Base-by-base conservation (phyloP, 2,329 filamentous ascomycete species). In the Colletotrichum sp. region DNA sequence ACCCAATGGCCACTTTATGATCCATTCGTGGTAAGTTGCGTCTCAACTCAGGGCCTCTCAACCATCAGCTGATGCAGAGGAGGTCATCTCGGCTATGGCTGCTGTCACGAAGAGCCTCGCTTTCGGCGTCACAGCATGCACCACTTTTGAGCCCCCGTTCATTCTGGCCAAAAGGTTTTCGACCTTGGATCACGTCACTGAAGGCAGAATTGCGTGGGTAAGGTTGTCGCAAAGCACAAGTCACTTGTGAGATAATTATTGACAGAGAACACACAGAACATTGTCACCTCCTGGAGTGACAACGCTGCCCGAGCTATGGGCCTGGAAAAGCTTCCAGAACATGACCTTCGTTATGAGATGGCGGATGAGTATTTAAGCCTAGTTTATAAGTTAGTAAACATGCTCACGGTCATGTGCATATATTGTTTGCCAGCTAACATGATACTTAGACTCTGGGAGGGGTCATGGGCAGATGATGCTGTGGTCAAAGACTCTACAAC, bases 71-170 rank as follows among this genome's bases (percentile, higher is more conserved):
- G 18, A 26, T 9, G 21, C 60, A n/a, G 21, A 16, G 2, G 7
- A 49, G 36, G 90, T 92, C 36, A 67, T 67, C 8, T 67, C 64
- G 18, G 64, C 16, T 91, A 92, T 81, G 2, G 88, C 90, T 3
- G 88, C 89, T 12, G 92, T 91, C n/a, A 71, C 69, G 1, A 24
- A 71, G 57, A 71, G 21, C 24, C 57, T 71, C 21, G 69, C 69
- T 18, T 71, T 71, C 8, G 69, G 69, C 13, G 57, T 71, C 57
- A 71, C 69, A 8, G 69, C 69, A 2, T 71, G 69, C 36, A 64
- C 69, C 13, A 71, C 69, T 4, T 71, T 71, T 49, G 69, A 71
- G 39, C 69, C 69, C n/a, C 59, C 69, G 15, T 71, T 71, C 28
- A 62, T 62, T 44, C 57, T 71, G 5, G 69, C 69, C 9, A 71